phyloP scores from a whole-genome alignment of 345 rosid species.

The Eucalyptus polybractea region DNA sequence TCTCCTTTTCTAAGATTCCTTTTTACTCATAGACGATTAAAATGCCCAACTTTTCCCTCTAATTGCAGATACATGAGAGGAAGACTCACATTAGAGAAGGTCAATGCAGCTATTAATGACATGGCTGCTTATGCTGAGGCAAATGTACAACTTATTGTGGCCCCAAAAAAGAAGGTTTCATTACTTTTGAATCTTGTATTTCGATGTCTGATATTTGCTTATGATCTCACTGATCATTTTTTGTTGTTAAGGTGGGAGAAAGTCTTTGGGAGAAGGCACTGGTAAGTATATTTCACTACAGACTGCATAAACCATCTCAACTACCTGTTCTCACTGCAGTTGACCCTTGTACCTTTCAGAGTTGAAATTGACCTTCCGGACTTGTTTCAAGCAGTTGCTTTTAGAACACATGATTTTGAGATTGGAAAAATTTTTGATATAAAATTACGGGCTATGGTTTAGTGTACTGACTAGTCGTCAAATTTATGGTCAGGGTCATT shows the following conservation, averaged over 20 bases:
- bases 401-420: not conserved
- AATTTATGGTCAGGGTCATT: not conserved
- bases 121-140: slow-evolving; percentile 81
- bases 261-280: slow-evolving; percentile 83
- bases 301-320: not conserved
- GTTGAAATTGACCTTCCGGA: not conserved
- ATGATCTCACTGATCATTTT: not conserved
- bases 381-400: not conserved
- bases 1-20: not conserved
- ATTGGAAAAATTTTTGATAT: not conserved
- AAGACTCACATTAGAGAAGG: slow-evolving; percentile 81
- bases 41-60: not conserved
- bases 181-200: not conserved
- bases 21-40: not conserved
- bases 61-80: slow-evolving; percentile 81
- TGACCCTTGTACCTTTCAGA: not conserved
- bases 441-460: not conserved
- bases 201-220: not conserved
- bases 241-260: slow-evolving; percentile 54
- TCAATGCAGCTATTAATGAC: slow-evolving; percentile 85
- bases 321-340: not conserved
- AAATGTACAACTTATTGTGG: slow-evolving; percentile 62
- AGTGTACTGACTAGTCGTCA: not conserved
- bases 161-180: slow-evolving; percentile 80
- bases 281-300: slow-evolving; percentile 28